These are phyloP conservation scores for Paramyrothecium roridum DNA, from an alignment of 2,329 filamentous ascomycete species.

Conservation along the genomic window DNA sequence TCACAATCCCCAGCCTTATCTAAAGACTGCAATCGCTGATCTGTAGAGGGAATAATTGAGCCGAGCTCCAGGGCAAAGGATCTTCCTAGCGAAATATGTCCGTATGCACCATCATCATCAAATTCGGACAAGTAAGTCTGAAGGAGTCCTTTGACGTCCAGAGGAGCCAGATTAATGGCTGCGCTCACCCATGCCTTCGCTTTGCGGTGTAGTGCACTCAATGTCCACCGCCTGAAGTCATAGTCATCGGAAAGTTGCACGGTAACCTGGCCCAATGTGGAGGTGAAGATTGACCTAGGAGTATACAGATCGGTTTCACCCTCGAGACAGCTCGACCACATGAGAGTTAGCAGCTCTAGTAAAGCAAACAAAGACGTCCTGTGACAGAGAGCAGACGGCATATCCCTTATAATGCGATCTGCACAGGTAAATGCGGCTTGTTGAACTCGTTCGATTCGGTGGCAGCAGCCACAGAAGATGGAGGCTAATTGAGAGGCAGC, in stretches of 20 bases:
- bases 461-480: constrained; percentile 87
- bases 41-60: constrained; percentile 77
- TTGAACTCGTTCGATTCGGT: constrained; percentile 89
- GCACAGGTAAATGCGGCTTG: constrained; percentile 80
- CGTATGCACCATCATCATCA: constrained; percentile 85
- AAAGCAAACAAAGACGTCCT: constrained; percentile 88
- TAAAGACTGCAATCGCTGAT: constrained; percentile 81
- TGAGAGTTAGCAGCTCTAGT: constrained; percentile 84
- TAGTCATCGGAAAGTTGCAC: constrained; percentile 96
- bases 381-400: constrained; percentile 88
- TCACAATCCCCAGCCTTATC: constrained; percentile 69
- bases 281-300: constrained; percentile 78
- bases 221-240: constrained; percentile 71
- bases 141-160: constrained; percentile 91
- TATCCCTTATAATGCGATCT: constrained; percentile 77
- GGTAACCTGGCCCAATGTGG: constrained; percentile 71
- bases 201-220: constrained; percentile 72
- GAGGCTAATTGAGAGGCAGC: constrained; percentile 83
- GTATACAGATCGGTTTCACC: constrained; percentile 92
- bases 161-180: constrained; percentile 79
- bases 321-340: constrained; percentile 95
- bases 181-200: constrained; percentile 78
- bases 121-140: constrained; percentile 97
- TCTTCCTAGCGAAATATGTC: constrained; percentile 85
- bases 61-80: constrained; percentile 95